Evolutionary conservation across 2,329 filamentous ascomycete species (phyloP).

Genomic region (Raffaelea albimanens): DNA sequence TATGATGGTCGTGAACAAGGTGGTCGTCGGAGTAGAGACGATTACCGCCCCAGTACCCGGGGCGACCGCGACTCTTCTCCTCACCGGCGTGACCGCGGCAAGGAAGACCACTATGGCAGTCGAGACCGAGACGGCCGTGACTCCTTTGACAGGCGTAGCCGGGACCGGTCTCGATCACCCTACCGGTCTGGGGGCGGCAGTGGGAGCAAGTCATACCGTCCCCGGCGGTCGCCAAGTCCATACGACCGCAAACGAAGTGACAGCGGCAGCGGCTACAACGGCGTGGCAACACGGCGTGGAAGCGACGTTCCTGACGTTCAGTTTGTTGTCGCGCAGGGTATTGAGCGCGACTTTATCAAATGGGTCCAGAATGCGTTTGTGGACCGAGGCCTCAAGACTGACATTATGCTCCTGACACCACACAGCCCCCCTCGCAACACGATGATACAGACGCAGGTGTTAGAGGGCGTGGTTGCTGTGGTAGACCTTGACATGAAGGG

Average conservation of each 20-base stretch:
- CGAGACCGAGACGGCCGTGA: conserved; percentile 26
- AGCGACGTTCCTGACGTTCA: conserved; percentile 81
- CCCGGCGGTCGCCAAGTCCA: conserved; percentile 61
- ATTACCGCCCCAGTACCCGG: conserved; percentile 54
- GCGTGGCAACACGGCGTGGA: conserved; percentile 44
- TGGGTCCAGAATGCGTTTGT: conserved; percentile 75
- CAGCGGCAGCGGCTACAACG: conserved; percentile 34
- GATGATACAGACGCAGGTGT: conserved; percentile 74
- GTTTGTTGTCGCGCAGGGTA: conserved; percentile 69
- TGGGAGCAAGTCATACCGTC: conserved; percentile 44
- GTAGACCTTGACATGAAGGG: conserved; percentile 64
- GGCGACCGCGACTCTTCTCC: conserved; percentile 47
- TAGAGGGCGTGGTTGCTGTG: conserved; percentile 82
- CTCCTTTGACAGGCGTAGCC: conserved; percentile 22
- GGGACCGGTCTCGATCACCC: conserved; percentile 63
- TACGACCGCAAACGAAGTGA: conserved; percentile 40
- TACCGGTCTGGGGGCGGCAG: conserved; percentile 18
- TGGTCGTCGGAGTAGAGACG: conserved; percentile 47
- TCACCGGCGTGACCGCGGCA: conserved; percentile 42
- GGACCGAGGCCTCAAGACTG: conserved; percentile 60
- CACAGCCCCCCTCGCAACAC: conserved; percentile 61
- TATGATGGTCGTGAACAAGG: conserved; percentile 42
- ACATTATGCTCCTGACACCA: conserved; percentile 71
- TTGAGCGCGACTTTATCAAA: conserved; percentile 68
- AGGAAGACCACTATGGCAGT: conserved; percentile 49